These are phyloP conservation scores for Ephemerocybe angulata DNA, from an alignment of 768 basidiomycete species.

Conservation along the genomic window DNA sequence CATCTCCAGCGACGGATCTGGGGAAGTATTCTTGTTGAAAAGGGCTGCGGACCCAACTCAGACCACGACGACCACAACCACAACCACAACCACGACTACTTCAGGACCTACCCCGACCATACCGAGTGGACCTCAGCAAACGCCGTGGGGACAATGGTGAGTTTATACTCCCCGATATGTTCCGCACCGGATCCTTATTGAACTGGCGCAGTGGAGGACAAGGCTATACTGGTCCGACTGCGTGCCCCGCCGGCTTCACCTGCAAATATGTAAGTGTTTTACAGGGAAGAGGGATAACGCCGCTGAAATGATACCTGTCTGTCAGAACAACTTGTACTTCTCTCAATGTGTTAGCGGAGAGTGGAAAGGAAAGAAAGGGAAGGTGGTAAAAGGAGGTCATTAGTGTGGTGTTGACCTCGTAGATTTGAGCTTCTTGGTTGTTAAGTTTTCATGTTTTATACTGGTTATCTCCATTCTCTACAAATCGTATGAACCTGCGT, in stretches of 20 bases:
- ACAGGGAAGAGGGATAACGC: not conserved
- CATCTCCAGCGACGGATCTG: slow-evolving; percentile 6
- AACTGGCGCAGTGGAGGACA: not conserved
- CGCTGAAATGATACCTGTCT: not conserved
- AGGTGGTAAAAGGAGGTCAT: too few relatives aligned
- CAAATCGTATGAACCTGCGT: too few relatives aligned
- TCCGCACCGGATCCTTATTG: not conserved
- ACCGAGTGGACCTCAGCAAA: not conserved
- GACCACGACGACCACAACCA: not conserved
- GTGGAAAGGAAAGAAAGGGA: not conserved
- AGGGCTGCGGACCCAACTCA: not conserved
- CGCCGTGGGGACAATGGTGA: slow-evolving; percentile 1
- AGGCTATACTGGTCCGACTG: not conserved
- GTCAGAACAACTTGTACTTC: not conserved
- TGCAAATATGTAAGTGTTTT: not conserved
- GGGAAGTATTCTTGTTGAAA: slow-evolving; percentile 7
- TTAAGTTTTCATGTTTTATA: too few relatives aligned
- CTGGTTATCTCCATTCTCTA: too few relatives aligned
- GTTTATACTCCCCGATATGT: not conserved
- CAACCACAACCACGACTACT: slow-evolving; percentile 2
- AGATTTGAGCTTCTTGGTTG: too few relatives aligned
- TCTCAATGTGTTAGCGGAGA: not conserved
- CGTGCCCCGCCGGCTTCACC: not conserved
- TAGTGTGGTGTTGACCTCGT: too few relatives aligned
- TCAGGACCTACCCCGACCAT: not conserved